Base-by-base conservation (phyloP, 2,329 filamentous ascomycete species). In the Phyllosticta citribraziliensis region DNA sequence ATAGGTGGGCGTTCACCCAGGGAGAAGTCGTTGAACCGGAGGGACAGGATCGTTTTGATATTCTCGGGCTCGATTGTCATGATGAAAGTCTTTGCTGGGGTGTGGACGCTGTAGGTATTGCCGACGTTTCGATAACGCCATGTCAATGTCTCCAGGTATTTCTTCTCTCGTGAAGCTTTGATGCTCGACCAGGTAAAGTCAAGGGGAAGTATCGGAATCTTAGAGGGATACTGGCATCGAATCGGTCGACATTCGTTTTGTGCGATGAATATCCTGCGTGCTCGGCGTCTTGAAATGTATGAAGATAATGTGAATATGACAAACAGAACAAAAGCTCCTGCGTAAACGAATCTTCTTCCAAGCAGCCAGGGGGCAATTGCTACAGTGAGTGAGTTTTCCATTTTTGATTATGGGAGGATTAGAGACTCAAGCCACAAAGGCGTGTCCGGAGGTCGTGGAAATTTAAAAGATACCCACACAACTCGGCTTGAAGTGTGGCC, bases 21-120 rank as follows among this genome's bases (percentile, higher is more conserved):
- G 24, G 71, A 69, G 71, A 76, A 80, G 60, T 79, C 78, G 65
- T 79, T 78, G 64, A 77, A 77, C 25, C 75, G 74, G 10, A 75
- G 63, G 53, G 74, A 74, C 55, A 79, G 70, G 10, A 80, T 73
- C 0, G 73, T 70, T 66, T 80, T 79, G 61, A 80, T 64, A 61
- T 79, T 80, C 62, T 78, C 76, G 0, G 78, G 77, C 66, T 80
- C 78, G 17, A 67, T 70, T 0, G 78, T 80, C 8, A 69, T 66
- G 58, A 78, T 73, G 4, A 75, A 55, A 14, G 70, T 68, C 55
- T 59, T 65, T 8, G 67, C 69, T 3, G 75, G 66, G 2, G 73
- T n/a, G 17, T 47, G 51, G 51, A 53, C 51, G 51, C 51, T 27
- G 24, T 53, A 53, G 9, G 51, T 53, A 3, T 22, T 27, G 19